Conservation (phyloP, 1,284 basidiomycete species). For the Naganishia albida region DNA sequence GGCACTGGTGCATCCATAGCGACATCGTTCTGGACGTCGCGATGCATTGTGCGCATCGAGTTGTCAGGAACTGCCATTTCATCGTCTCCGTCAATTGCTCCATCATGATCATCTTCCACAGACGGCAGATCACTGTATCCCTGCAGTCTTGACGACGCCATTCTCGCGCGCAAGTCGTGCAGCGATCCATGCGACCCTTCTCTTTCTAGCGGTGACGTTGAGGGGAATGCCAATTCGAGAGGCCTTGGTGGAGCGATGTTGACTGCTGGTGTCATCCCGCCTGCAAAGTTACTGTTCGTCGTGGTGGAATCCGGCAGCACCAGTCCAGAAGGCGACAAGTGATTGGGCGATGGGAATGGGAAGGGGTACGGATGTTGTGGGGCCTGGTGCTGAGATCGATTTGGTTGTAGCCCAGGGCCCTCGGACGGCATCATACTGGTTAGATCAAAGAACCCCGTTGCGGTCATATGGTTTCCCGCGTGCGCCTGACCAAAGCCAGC, state of each 20-base stretch:
- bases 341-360: constrained; percentile 22
- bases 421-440: not conserved
- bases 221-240: not conserved
- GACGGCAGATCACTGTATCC: constrained; percentile 15
- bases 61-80: constrained; percentile 14
- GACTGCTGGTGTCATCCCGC: not conserved
- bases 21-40: constrained; percentile 1
- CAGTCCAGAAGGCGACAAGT: constrained; percentile 22
- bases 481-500: not conserved
- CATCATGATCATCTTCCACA: constrained; percentile 14
- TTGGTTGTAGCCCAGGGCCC: not conserved
- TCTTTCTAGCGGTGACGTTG: not conserved
- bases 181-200: constrained; percentile 16
- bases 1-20: constrained; percentile 15
- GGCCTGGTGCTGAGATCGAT: not conserved
- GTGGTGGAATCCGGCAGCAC: constrained; percentile 26
- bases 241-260: not conserved
- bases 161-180: constrained; percentile 15
- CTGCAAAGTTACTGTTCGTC: constrained; percentile 7
- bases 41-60: constrained; percentile 1
- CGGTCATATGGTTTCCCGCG: not conserved
- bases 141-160: constrained; percentile 10
- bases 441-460: constrained; percentile 13
- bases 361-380: constrained; percentile 20
- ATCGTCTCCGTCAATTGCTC: constrained; percentile 22